Evolutionary conservation across 2,329 filamentous ascomycete genomes (phyloP).

Genomic region (Arthrobotrys megalospora): DNA sequence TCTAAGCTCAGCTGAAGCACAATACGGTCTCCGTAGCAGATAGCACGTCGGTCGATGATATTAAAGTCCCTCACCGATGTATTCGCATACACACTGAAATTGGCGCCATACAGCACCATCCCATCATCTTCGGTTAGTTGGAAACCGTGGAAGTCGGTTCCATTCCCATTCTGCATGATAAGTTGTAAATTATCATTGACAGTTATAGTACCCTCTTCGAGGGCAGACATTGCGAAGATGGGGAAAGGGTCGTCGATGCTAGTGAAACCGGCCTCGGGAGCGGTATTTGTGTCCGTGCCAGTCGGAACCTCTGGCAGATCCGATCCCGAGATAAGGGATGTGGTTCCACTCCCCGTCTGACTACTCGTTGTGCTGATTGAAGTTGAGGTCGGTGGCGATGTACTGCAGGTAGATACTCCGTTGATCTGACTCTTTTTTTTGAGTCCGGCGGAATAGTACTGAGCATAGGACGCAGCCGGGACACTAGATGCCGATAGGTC

Average conservation of each 20-base stretch:
- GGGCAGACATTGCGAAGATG: conserved; percentile 36
- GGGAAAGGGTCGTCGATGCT: conserved; percentile 31
- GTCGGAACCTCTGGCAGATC: not conserved
- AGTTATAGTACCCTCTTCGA: conserved; percentile 11
- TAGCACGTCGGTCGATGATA: not conserved
- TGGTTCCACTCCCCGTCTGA: not conserved
- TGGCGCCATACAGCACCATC: conserved; percentile 34
- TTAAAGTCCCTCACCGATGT: conserved; percentile 33
- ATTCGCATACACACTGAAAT: conserved; percentile 41
- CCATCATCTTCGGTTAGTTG: conserved; percentile 29
- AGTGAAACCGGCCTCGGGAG: conserved; percentile 39
- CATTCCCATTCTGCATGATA: conserved; percentile 16
- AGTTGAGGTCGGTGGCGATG: conserved; percentile 10
- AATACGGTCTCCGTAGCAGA: conserved; percentile 32
- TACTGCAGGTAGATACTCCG: conserved; percentile 26
- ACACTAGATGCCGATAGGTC: conserved; percentile 41
- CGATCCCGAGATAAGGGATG: not conserved
- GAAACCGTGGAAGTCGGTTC: conserved; percentile 36
- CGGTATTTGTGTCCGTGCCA: conserved; percentile 13
- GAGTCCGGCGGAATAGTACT: conserved; percentile 40
- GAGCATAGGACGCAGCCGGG: conserved; percentile 32
- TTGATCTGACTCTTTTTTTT: conserved; percentile 7
- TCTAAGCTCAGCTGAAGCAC: not conserved
- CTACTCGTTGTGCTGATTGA: conserved; percentile 11
- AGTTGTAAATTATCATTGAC: conserved; percentile 28